phyloP scores from a whole-genome alignment of 768 basidiomycete genomes.

The Boletus tomentosulus region DNA sequence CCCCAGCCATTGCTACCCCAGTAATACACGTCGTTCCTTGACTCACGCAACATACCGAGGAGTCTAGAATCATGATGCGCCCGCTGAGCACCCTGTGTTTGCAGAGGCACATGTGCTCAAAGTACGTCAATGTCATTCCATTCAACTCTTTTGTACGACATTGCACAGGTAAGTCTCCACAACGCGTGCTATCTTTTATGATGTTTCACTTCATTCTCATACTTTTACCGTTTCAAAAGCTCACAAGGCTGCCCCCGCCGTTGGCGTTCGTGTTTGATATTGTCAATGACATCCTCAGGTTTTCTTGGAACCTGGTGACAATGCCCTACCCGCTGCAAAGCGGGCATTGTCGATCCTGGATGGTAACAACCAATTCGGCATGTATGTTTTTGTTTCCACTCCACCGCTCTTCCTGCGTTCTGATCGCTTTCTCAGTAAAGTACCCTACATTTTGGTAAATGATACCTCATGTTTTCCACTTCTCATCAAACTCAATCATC shows the following conservation, averaged over 20 bases:
- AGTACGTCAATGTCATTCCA: conserved; percentile 33
- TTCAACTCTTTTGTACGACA: conserved; percentile 31
- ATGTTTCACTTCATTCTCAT: conserved; percentile 24
- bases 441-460: conserved; percentile 75
- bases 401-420: conserved; percentile 7
- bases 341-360: conserved; percentile 75
- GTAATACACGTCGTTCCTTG: no score
- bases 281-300: conserved; percentile 41
- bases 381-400: conserved; percentile 45
- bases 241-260: conserved; percentile 30
- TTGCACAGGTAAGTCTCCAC: conserved; percentile 31
- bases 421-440: conserved; percentile 47
- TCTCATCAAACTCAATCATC: conserved; percentile 30
- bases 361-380: conserved; percentile 66
- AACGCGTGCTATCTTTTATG: conserved; percentile 21
- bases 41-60: conserved; percentile 33
- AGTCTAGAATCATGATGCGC: conserved; percentile 29
- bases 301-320: conserved; percentile 41
- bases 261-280: conserved; percentile 75
- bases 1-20: no score
- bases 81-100: conserved; percentile 23
- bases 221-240: conserved; percentile 19
- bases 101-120: conserved; percentile 27
- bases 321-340: conserved; percentile 70
- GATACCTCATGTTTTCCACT: conserved; percentile 22